A percentile compares a stretch with the other conserved stretches of the same genome.
Conservation (phyloP, 495 filamentous ascomycete genomes). For the Ramalina peruviana region DNA sequence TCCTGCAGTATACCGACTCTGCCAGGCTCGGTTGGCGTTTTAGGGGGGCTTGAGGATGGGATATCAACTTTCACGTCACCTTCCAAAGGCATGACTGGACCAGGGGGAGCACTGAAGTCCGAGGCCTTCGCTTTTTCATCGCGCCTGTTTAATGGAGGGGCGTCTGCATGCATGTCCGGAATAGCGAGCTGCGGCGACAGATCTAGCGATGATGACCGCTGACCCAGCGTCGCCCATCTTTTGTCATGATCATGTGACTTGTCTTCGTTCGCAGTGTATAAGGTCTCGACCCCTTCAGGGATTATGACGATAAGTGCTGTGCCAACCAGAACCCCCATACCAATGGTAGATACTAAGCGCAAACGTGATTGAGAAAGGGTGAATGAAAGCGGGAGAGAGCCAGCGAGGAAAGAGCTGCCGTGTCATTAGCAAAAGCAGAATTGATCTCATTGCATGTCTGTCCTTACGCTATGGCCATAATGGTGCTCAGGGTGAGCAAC, state of each 20-base stretch:
- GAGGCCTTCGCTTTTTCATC: slow-evolving; percentile 7
- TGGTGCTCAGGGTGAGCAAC: slow-evolving; percentile 68
- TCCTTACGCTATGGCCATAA: slow-evolving; percentile 89
- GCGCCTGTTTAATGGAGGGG: neutral
- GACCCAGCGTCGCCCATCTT: neutral
- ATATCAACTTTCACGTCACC: neutral
- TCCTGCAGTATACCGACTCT: slow-evolving; percentile 14
- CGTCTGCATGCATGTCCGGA: neutral
- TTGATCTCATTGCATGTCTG: slow-evolving; percentile 9
- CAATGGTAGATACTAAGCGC: slow-evolving; percentile 79
- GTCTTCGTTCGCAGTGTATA: slow-evolving; percentile 48
- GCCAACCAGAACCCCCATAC: slow-evolving; percentile 86
- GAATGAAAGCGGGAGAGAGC: slow-evolving; percentile 83
- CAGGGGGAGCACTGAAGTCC: slow-evolving; percentile 12
- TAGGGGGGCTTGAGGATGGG: slow-evolving; percentile 5
- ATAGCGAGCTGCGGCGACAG: neutral
- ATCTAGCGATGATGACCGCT: neutral
- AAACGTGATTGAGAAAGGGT: slow-evolving; percentile 78
- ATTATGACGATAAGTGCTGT: slow-evolving; percentile 95
- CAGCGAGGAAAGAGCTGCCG: slow-evolving; percentile 81
- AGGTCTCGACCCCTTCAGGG: slow-evolving; percentile 86
- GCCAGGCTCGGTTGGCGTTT: slow-evolving; percentile 17
- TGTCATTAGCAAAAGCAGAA: slow-evolving; percentile 17
- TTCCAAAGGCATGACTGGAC: slow-evolving; percentile 15
- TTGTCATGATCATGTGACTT: slow-evolving; percentile 25